A percentile compares a stretch with the other conserved stretches of the same genome.
These are phyloP conservation scores for Trapa bicornis DNA, from an alignment of 345 rosid species.

Conservation along the genomic window DNA sequence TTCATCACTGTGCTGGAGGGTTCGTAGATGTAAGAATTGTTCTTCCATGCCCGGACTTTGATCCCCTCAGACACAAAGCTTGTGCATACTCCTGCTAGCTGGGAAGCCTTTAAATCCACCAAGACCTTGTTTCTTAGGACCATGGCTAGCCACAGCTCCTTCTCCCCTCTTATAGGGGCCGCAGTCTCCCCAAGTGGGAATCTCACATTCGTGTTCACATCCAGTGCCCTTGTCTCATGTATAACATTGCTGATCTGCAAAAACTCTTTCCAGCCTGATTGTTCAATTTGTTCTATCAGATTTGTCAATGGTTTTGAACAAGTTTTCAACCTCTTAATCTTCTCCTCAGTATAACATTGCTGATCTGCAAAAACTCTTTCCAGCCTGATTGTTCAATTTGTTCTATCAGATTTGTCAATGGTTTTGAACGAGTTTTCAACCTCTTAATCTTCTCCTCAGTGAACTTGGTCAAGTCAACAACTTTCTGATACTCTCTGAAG, in stretches of 20 bases:
- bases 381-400: constrained; percentile 94
- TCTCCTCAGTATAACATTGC: constrained; percentile 53
- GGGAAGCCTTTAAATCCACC: constrained; percentile 60
- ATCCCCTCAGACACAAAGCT: constrained; percentile 83
- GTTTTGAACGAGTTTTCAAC: constrained; percentile 54
- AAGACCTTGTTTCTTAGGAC: constrained; percentile 60
- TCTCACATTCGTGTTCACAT: constrained; percentile 54
- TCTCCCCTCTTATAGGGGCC: constrained; percentile 89
- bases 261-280: constrained; percentile 98
- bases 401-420: constrained; percentile 51
- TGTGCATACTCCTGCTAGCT: constrained; percentile 72
- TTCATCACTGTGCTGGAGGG: constrained; percentile 47
- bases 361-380: constrained; percentile 81
- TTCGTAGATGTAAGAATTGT: constrained; percentile 58
- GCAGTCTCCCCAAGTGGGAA: constrained; percentile 93
- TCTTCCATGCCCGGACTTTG: constrained; percentile 67
- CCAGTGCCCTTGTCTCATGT: constrained; percentile 74
- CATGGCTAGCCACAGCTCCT: constrained; percentile 94
- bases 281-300: constrained; percentile 72
- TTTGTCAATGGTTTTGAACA: constrained; percentile 55
- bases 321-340: constrained; percentile 59
- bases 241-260: constrained; percentile 70
- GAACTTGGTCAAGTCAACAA: constrained; percentile 46
- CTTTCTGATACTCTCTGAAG: constrained; percentile 70
- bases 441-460: constrained; percentile 70